These are phyloP conservation scores for Passiflora organensis DNA, from an alignment of 345 rosid genomes.

Conservation along the genomic window DNA sequence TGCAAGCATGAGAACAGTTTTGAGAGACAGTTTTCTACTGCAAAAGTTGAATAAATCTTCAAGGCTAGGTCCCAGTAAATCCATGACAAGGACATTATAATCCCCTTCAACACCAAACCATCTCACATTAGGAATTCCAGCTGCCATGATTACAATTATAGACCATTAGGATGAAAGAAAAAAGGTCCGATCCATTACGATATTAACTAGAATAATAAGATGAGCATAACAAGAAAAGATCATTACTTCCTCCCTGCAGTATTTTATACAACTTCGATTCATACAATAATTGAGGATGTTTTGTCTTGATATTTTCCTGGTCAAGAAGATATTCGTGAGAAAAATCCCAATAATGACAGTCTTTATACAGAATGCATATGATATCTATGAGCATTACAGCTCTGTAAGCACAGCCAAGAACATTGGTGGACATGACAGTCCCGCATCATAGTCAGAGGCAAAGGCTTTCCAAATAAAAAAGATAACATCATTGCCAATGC, in stretches of 20 bases:
- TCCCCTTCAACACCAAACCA: conserved; percentile 92
- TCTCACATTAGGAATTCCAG: conserved; percentile 72
- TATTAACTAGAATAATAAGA: not conserved
- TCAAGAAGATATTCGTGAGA: conserved; percentile 5
- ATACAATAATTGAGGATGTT: conserved; percentile 83
- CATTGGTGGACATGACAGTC: no score
- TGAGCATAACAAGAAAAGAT: not conserved
- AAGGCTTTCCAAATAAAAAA: no score
- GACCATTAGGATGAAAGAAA: conserved; percentile 6
- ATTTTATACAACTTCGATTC: conserved; percentile 84
- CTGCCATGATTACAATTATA: conserved; percentile 35
- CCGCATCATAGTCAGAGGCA: no score
- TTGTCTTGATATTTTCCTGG: conserved; percentile 87
- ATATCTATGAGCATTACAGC: no score
- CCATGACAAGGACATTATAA: conserved; percentile 79
- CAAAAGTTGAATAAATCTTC: conserved; percentile 90
- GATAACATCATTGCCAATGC: no score
- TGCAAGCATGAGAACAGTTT: conserved; percentile 91
- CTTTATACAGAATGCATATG: no score
- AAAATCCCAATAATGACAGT: not conserved
- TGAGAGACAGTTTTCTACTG: conserved; percentile 73
- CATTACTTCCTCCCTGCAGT: conserved; percentile 91
- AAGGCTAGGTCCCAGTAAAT: conserved; percentile 88
- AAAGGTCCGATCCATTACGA: not conserved
- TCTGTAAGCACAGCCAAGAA: no score